Evolutionary conservation across 768 basidiomycete species (phyloP), one percentile per base, ranked within the genome.

Genomic region (Chalciporus pseudorubinellus): DNA sequence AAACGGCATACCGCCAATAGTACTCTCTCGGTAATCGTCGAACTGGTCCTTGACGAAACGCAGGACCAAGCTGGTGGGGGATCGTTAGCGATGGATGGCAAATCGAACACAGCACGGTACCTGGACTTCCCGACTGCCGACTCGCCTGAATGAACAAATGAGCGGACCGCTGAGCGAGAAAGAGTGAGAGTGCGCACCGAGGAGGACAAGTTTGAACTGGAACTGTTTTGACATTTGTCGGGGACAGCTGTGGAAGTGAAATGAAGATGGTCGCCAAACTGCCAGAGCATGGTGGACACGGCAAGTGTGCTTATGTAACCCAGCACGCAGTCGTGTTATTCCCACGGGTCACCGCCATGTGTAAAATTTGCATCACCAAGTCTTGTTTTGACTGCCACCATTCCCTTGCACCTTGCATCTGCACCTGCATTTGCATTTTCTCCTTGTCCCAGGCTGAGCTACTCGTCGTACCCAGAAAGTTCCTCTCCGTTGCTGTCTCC

Each of bases 81-180:
- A 45, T 26, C 43, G 45, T 55, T 50, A 66, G 53, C 45, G 55
- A 65, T 64, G 69, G 66, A 39, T 33, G 51, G 60, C 57, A 45
- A n/a, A 43, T 38, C 28, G 33, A 39, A 33, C 21, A 42, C 31
- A 19, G 36, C 50, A 44, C 49, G 65, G 49, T 71, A 91, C 91
- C 90, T 92, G 54, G 89, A 92, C 78, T 99, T 99, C 46, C 97
- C 97, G 44, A 99, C 97, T 39, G 97, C 95, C 36, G 91, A 94
- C 77, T 98, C 95, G 62, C 95, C 94, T 97, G 65, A 38, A 43
- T 22, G 28, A 12, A 51, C 40, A 11, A 1, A 57, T 65, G 31
- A 60, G 56, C 22, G n/a, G 13, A 31, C 0, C 14, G 8, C 29
- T 6, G 9, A 3, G n/a, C 3, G 38, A 4, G 10, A 2, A 13